phyloP scores from a whole-genome alignment of 1,284 basidiomycete genomes.

The Moniliophthora roreri region DNA sequence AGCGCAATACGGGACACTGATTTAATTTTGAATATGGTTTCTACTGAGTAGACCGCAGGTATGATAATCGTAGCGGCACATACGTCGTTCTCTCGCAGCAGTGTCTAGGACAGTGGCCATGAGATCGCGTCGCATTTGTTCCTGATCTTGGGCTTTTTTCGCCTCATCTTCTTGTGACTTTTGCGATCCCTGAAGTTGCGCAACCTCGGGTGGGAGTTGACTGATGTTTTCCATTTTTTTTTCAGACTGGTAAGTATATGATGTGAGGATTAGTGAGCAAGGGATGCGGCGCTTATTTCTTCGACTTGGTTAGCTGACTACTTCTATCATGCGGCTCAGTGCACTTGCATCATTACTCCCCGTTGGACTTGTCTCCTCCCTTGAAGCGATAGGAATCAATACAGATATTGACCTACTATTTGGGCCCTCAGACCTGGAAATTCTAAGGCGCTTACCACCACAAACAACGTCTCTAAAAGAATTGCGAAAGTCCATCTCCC shows the following conservation, averaged over 20 bases:
- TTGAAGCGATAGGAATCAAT: conserved; percentile 46
- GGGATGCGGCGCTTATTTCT: not conserved
- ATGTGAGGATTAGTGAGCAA: no score
- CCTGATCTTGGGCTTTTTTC: conserved; percentile 67
- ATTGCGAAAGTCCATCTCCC: conserved; percentile 37
- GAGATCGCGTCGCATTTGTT: conserved; percentile 77
- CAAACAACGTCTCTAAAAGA: conserved; percentile 48
- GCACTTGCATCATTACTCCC: not conserved
- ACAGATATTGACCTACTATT: conserved; percentile 63
- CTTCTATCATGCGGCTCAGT: not conserved
- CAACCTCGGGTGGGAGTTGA: conserved; percentile 1
- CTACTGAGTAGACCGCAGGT: conserved; percentile 5
- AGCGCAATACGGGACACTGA: conserved; percentile 89
- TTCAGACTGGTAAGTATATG: not conserved
- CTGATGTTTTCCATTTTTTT: conserved; percentile 2
- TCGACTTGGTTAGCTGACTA: no score
- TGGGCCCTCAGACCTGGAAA: conserved; percentile 39
- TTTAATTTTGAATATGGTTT: conserved; percentile 1
- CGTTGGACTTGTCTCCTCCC: not conserved
- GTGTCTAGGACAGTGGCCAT: conserved; percentile 88
- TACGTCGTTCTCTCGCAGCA: conserved; percentile 89
- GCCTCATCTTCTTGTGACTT: conserved; percentile 48
- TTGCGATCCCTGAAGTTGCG: not conserved
- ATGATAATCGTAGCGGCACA: conserved; percentile 30
- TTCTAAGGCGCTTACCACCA: conserved; percentile 49